Evolutionary conservation across 1,284 basidiomycete genomes (phyloP), one percentile per base, ranked within the genome.

Genomic region (Stereum hirsutum): DNA sequence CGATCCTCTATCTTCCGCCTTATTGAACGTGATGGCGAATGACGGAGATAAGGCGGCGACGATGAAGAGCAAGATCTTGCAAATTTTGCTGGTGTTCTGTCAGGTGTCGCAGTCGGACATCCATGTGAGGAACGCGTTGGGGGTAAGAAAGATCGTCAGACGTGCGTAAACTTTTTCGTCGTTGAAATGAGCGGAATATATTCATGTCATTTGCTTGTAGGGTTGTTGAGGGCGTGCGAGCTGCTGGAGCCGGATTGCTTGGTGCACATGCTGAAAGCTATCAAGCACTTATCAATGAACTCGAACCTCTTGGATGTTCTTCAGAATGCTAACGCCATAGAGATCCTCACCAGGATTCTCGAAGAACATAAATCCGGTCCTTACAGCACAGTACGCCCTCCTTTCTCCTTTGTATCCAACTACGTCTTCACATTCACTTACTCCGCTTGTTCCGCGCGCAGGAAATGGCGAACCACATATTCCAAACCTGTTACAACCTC

Each of bases 211-310:
- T 20, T 8, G 20, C 14, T 4, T 42, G 3, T 50, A 93, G 91
- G 91, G 20, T 58, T 95, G 27, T 64, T 96, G 50, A 77, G 89
- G 36, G 87, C 89, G 12, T 90, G 90, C 59, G 82, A 89, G 52
- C 62, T 87, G 6, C 72, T 94, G 8, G 84, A 91, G 39, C 81
- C 87, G 10, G 85, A 90, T 45, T 81, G 89, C 51, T 72, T 97
- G 15, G 86, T 93, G 2, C 78, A 85, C 23, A 82, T 94, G 69
- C 77, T 98, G 52, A 97, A 96, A 65, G 90, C 92, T 1, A 81
- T 98, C 59, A 97, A 98, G 59, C 94, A 97, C 58, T 69, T 98
- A 2, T 94, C 93, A 3, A 98, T 96, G 79, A 90, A 86, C 48
- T 76, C 92, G 0, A 84, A 81, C 2, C 67, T 96, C 15, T 78